Percentiles rank a stretch among this genome's conserved stretches.
Conservation (phyloP, 768 basidiomycete species). For the Peribolospora kevripleyi region DNA sequence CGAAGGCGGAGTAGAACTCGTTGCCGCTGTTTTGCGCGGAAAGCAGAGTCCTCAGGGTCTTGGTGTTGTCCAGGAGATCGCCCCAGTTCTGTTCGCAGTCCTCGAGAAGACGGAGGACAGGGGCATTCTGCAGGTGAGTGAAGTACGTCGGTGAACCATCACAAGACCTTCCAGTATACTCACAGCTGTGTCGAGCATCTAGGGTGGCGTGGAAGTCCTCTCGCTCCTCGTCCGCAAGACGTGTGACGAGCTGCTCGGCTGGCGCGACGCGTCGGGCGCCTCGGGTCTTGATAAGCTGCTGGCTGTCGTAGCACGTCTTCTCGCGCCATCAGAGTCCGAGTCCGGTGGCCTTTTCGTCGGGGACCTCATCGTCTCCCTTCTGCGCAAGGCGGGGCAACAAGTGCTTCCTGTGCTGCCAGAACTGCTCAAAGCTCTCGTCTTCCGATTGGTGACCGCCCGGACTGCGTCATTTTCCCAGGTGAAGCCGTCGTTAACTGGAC, state of each 20-base stretch:
- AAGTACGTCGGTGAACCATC: too few species aligned
- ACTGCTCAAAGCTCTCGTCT: constrained; percentile 58
- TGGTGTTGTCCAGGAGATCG: constrained; percentile 52
- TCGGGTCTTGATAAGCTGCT: constrained; percentile 55
- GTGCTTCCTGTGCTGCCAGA: constrained; percentile 68
- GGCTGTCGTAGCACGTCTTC: constrained; percentile 46
- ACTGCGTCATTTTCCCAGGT: constrained; percentile 84
- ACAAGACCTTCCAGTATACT: background rate
- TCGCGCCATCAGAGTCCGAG: constrained; percentile 55
- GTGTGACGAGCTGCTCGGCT: constrained; percentile 49
- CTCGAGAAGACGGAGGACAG: constrained; percentile 53
- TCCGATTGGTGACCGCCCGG: constrained; percentile 55
- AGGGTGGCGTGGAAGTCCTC: constrained; percentile 64
- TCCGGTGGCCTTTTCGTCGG: constrained; percentile 81
- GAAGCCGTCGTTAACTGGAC: constrained; percentile 1
- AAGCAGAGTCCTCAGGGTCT: constrained; percentile 33
- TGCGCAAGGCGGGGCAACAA: constrained; percentile 55
- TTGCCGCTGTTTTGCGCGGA: constrained; percentile 45
- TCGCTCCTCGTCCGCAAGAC: constrained; percentile 74
- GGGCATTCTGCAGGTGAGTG: constrained; percentile 31
- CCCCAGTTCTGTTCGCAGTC: constrained; percentile 46
- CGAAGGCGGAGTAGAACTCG: constrained; percentile 56
- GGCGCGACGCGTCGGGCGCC: constrained; percentile 41
- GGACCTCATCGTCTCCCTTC: constrained; percentile 76
- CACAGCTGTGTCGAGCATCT: background rate